phyloP scores from a whole-genome alignment of 345 rosid species.

The Heritiera littoralis region DNA sequence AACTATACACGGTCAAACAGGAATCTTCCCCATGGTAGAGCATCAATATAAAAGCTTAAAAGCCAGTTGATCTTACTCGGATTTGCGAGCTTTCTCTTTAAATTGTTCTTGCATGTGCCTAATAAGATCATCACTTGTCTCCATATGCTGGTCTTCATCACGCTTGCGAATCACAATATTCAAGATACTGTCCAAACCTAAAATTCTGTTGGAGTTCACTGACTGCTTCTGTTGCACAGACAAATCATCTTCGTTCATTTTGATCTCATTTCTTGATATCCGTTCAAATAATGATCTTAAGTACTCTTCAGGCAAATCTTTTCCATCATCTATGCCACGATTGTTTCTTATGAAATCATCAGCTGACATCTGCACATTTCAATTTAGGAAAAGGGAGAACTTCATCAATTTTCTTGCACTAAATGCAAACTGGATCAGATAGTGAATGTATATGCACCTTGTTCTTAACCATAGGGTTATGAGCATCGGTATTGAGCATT shows the following conservation, averaged over 20 bases:
- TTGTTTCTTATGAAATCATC: slow-evolving; percentile 97
- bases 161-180: slow-evolving; percentile 97
- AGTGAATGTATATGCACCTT: slow-evolving; percentile 58
- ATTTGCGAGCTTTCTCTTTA: slow-evolving; percentile 96
- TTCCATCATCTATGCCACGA: slow-evolving; percentile 98
- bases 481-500: slow-evolving; percentile 96
- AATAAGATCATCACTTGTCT: slow-evolving; percentile 94
- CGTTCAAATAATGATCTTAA: slow-evolving; percentile 87
- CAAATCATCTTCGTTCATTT: slow-evolving; percentile 93
- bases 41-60: slow-evolving; percentile 11
- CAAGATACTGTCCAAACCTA: slow-evolving; percentile 89
- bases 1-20: neutral
- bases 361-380: slow-evolving; percentile 87
- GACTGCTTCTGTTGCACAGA: slow-evolving; percentile 82
- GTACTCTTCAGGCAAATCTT: slow-evolving; percentile 91
- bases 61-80: slow-evolving; percentile 70
- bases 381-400: slow-evolving; percentile 18
- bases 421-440: slow-evolving; percentile 29
- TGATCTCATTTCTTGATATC: slow-evolving; percentile 94
- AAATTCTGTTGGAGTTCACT: slow-evolving; percentile 68
- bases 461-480: slow-evolving; percentile 95
- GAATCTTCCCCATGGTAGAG: neutral
- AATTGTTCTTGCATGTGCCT: slow-evolving; percentile 98
- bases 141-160: slow-evolving; percentile 75
- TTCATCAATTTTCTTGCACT: slow-evolving; percentile 30